phyloP scores from a whole-genome alignment of 2,329 filamentous ascomycete genomes.

The Ceratocystis variospora region DNA sequence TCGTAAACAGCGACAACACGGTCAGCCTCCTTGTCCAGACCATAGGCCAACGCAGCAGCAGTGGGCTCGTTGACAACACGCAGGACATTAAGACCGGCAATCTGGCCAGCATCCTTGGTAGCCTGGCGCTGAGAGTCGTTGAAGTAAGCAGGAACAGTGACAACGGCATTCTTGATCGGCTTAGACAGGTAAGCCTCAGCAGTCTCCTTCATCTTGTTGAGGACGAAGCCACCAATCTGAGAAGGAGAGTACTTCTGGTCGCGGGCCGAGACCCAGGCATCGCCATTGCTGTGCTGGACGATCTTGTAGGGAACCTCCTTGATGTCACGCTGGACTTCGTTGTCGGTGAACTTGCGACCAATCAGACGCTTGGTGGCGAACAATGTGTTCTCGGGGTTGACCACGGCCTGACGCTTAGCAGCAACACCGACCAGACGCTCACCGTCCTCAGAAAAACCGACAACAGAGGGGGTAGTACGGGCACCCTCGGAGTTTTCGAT shows the following conservation, averaged over 20 bases:
- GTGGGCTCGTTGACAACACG: conserved; percentile 98
- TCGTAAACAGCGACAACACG: conserved; percentile 89
- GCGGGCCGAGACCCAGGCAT: conserved; percentile 88
- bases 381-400: conserved; percentile 96
- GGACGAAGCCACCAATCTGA: conserved; percentile 92
- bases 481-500: conserved; percentile 97
- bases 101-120: conserved; percentile 98
- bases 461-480: conserved; percentile 83
- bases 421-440: conserved; percentile 95
- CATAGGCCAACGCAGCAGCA: conserved; percentile 87
- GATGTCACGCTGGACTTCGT: conserved; percentile 89
- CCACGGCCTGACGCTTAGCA: conserved; percentile 93
- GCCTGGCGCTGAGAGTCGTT: conserved; percentile 97
- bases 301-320: conserved; percentile 99
- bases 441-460: conserved; percentile 88
- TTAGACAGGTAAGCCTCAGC: conserved; percentile 86
- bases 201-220: conserved; percentile 99
- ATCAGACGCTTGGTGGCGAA: conserved; percentile 99
- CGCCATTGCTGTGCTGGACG: conserved; percentile 88
- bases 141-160: conserved; percentile 96
- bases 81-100: conserved; percentile 87
- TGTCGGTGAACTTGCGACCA: conserved; percentile 88
- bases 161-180: conserved; percentile 86
- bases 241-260: conserved; percentile 94
- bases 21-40: conserved; percentile 88